Percentiles rank a stretch among this genome's conserved stretches.
Conservation (phyloP, 2,329 filamentous ascomycete species). For the Grosmannia penicillata region DNA sequence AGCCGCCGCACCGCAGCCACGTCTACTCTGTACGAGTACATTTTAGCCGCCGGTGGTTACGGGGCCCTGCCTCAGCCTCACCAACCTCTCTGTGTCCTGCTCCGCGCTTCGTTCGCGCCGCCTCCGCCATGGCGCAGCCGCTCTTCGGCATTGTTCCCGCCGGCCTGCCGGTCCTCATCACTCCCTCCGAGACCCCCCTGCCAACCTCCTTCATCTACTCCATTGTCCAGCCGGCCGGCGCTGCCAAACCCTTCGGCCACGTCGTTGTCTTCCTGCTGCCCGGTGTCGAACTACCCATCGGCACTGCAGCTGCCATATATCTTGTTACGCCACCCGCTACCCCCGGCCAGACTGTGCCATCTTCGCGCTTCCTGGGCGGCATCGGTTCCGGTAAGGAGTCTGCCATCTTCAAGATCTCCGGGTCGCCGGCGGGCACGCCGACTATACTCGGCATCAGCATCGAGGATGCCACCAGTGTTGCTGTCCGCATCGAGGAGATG, state of each 20-base stretch:
- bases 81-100: neutral
- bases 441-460: conserved; percentile 65
- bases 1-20: no score
- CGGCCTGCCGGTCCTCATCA: conserved; percentile 40
- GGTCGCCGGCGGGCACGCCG: conserved; percentile 11
- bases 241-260: conserved; percentile 50
- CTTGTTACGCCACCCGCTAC: conserved; percentile 38
- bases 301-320: conserved; percentile 81
- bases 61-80: no score
- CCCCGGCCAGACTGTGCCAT: conserved; percentile 22
- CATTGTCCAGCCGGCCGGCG: conserved; percentile 23
- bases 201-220: conserved; percentile 42
- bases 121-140: conserved; percentile 24
- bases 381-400: conserved; percentile 84
- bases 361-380: conserved; percentile 60
- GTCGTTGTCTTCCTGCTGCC: conserved; percentile 84
- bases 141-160: conserved; percentile 47
- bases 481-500: conserved; percentile 49
- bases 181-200: conserved; percentile 36
- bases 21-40: no score
- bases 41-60: no score
- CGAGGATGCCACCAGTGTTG: conserved; percentile 61
- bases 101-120: neutral
- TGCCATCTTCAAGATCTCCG: conserved; percentile 69
- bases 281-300: conserved; percentile 53